These are phyloP conservation scores for Didymella exigua DNA, from an alignment of 2,329 filamentous ascomycete species.

Conservation along the genomic window DNA sequence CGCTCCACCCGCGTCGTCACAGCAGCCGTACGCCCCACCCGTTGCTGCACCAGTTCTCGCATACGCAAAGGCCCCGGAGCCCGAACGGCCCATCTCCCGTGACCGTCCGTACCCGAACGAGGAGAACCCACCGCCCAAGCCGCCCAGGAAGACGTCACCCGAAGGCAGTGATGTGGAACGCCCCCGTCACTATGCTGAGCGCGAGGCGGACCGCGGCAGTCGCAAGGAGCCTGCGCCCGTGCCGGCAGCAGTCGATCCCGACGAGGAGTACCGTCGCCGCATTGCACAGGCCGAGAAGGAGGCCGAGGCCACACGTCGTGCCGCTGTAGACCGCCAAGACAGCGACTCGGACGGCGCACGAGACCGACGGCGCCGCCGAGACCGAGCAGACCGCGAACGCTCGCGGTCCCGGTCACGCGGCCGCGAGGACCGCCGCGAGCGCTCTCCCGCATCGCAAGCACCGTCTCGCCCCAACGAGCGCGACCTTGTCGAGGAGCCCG, in stretches of 20 bases:
- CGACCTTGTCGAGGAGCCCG: conserved; percentile 42
- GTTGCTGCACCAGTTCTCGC: conserved; percentile 20
- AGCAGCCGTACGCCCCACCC: conserved; percentile 22
- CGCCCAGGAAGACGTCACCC: conserved; percentile 37
- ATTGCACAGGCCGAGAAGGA: conserved; percentile 56
- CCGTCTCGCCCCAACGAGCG: conserved; percentile 38
- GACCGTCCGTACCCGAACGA: conserved; percentile 45
- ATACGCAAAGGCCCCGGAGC: conserved; percentile 9
- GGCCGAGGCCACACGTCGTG: conserved; percentile 46
- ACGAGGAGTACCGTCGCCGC: conserved; percentile 58
- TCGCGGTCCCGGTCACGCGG: conserved; percentile 30
- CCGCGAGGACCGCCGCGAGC: conserved; percentile 34
- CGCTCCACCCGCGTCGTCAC: conserved; percentile 19
- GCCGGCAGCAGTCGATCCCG: conserved; percentile 50
- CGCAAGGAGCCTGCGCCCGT: conserved; percentile 37
- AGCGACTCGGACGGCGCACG: conserved; percentile 44
- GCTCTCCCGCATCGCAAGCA: conserved; percentile 31
- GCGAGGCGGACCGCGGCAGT: conserved; percentile 38
- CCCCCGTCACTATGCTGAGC: conserved; percentile 46
- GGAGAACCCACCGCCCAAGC: conserved; percentile 31
- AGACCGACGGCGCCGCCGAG: conserved; percentile 42
- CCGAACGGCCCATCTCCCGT: conserved; percentile 33
- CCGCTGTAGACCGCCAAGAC: conserved; percentile 33
- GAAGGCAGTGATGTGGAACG: conserved; percentile 45
- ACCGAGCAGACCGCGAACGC: conserved; percentile 35